Evolutionary conservation across 495 filamentous ascomycete species (phyloP), one percentile per base, ranked within the genome.

Genomic region (Xylaria longipes): DNA sequence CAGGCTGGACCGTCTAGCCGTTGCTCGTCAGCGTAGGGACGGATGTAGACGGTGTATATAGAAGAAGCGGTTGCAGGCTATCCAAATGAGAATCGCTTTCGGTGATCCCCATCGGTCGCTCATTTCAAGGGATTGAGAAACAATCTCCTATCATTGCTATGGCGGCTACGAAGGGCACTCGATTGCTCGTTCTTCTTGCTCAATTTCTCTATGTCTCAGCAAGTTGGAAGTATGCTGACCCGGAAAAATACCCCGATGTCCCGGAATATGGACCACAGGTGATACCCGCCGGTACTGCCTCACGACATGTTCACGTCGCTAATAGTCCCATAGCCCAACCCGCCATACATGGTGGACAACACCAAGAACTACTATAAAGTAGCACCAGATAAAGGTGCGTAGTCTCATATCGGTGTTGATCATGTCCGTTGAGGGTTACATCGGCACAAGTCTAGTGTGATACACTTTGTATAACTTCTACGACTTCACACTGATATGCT

Each of bases 191-290:
- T n/a, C 52, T 57, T 57, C 52, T 57, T 17, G 17, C 22, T 27
- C 52, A 57, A 5, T 57, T n/a, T 12, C 52, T 57, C 22, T 57
- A 14, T n/a, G 52, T 57, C n/a, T 57, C 52, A 17, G 52, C 52
- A 57, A 27, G 17, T 27, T 57, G 52, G 52, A 57, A 57, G 22
- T 57, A 57, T 57, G 15, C 52, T 3, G n/a, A 57, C n/a, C 52
- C 52, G 52, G 52, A 57, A 27, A 57, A 57, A 57, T 57, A 57
- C n/a, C 52, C 52, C 52, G n/a, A 57, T 57, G 52, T 57, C 52
- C 52, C 52, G 22, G 15, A 57, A 22, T 57, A 57, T 57, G 52
- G 52, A 27, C 52, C 52, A 57, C n/a, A 57, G 52, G 52, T 57
- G 12, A 22, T 11, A 22, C 2, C 9, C 9, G 22, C 22, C 3